Base-by-base conservation (phyloP, 2,329 filamentous ascomycete species). In the Seiridium unicorne region DNA sequence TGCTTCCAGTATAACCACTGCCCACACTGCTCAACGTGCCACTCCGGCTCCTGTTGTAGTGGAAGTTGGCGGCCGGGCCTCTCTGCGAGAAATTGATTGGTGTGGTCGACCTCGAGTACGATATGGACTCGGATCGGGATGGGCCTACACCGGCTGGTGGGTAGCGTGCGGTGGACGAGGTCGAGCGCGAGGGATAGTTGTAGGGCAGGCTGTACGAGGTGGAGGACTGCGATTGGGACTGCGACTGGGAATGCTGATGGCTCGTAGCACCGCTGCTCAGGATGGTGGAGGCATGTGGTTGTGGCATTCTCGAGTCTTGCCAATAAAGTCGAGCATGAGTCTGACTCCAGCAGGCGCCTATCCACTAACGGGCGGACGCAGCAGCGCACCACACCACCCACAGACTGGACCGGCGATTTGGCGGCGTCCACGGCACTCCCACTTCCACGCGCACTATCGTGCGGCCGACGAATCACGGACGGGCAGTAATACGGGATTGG, bases 281-380 rank as follows among this genome's bases (percentile, higher is more conserved):
- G 55, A 55, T 58, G 55, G 51, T 61, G 53, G 55, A 53, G 51
- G 53, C 60, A 59, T 61, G 57, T 61, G 60, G 60, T 59, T 56
- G 60, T 61, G 60, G 57, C 60, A 61, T 61, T 47, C 53, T 61
- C 31, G n/a, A 53, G 35, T 36, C 53, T 54, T 42, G 51, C 51
- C 40, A 54, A 42, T 32, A 54, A 42, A 54, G 34, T 18, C 34
- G 18, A 54, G 11, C 42, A 44, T 18, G 18, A 44, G 42, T 44
- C 13, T 18, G 18, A 18, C 26, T 26, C n/a, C 26, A 8, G 46
- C 46, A 49, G 46, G 13, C 46, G 31, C 46, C 26, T 35, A 18
- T 53, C 49, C 49, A 53, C 49, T 53, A 53, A 53, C 13, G 10
- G 11, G 9, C 35, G 34, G 47, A 18, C 42, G 42, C 42, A 11